Base-by-base conservation (phyloP, 495 filamentous ascomycete genomes). In the Entonaema liquescens region DNA sequence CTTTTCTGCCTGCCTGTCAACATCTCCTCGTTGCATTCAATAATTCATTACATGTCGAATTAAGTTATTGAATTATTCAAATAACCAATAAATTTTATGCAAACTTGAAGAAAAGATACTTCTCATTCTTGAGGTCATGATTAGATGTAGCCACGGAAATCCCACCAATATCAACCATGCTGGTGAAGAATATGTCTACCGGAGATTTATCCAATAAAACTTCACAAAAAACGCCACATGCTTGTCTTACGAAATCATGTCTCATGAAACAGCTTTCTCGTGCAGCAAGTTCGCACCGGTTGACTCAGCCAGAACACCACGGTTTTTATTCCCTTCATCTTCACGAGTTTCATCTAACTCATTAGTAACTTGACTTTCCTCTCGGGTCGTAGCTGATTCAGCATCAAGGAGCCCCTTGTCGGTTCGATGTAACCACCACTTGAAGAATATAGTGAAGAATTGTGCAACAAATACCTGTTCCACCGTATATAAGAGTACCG, bases 391-490 rank as follows among this genome's bases (percentile, higher is more conserved):
- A 4, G 33, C 56, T 2, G 71, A 74, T 28, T 74, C 74, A 0
- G 47, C 49, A 60, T 76, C 74, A 15, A 52, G 11, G 23, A 15
- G 33, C 33, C 31, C 40, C 68, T 81, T 81, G 1, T 63, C 40
- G 47, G 78, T 47, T 35, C 79, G 69, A 38, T 78, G 65, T 52
- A 82, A 71, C 83, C 85, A 87, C 74, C 81, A 78, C 56, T 77
- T 78, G 59, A 87, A 85, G 49, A 84, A 74, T 74, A 84, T 82
- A 33, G 86, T 85, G 56, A 87, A 83, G 60, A 86, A 80, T 71
- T 87, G 84, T 17, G 85, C 86, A 53, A 88, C 77, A 47, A 83
- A 86, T 5, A 87, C 82, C 70, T 87, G 85, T 76, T 88, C 85
- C 15, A 86, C 84, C 44, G 86, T 87, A 62, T 87, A 88, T 40